phyloP scores from a whole-genome alignment of 2,329 filamentous ascomycete genomes.

The Aspergillus jensenii region DNA sequence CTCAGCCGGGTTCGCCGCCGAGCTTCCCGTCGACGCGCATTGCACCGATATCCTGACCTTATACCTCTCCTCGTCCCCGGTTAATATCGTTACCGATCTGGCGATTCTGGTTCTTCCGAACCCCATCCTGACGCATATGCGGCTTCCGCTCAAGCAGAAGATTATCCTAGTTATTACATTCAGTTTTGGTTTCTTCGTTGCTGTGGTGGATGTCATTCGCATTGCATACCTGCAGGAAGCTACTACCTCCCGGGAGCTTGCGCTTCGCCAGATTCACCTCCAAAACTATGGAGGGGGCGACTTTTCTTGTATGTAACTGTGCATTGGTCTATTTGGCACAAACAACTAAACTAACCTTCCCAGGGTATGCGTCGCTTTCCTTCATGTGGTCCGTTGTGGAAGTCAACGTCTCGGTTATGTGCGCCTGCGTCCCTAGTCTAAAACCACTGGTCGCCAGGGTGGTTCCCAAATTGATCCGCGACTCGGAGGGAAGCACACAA shows the following conservation, averaged over 20 bases:
- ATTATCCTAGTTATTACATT: constrained; percentile 85
- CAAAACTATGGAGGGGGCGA: constrained; percentile 48
- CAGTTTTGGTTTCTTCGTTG: constrained; percentile 80
- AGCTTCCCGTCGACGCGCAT: constrained; percentile 45
- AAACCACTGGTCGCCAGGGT: constrained; percentile 76
- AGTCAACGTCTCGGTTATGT: constrained; percentile 86
- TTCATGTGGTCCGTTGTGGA: constrained; percentile 95
- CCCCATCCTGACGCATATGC: constrained; percentile 83
- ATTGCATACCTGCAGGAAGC: constrained; percentile 88
- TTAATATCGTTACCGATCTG: constrained; percentile 90
- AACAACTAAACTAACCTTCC: neutral
- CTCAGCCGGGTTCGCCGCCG: constrained; percentile 63
- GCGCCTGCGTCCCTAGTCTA: constrained; percentile 86
- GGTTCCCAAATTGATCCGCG: constrained; percentile 57
- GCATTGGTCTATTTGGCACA: neutral
- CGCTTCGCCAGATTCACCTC: constrained; percentile 27
- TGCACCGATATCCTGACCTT: constrained; percentile 65
- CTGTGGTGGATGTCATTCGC: constrained; percentile 81
- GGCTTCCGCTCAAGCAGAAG: constrained; percentile 80
- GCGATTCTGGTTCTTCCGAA: constrained; percentile 85
- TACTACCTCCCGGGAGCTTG: constrained; percentile 39
- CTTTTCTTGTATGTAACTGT: constrained; percentile 49
- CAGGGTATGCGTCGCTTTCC: constrained; percentile 77
- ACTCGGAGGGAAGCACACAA: constrained; percentile 35
- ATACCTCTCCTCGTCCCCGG: constrained; percentile 73